Evolutionary conservation across 495 filamentous ascomycete species (phyloP).

Genomic region (Trichoderma virens): DNA sequence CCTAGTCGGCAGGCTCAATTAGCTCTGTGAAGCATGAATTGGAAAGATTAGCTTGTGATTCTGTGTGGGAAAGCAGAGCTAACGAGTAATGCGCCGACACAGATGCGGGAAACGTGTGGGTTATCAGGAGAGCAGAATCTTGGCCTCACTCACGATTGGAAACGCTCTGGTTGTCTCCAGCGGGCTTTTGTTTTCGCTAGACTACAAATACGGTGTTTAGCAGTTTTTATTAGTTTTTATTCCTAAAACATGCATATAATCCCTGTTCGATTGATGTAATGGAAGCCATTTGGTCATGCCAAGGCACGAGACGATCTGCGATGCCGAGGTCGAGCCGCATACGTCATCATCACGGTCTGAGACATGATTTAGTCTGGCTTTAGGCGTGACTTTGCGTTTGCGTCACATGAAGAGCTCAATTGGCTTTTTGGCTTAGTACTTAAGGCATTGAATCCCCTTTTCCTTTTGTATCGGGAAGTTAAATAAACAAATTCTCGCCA

Average conservation of each 20-base stretch:
- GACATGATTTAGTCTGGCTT: not conserved
- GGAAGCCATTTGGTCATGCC: not conserved
- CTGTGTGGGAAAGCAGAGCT: no score
- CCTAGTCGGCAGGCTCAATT: no score
- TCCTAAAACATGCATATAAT: slow-evolving; percentile 6
- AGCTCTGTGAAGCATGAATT: no score
- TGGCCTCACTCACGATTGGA: no score
- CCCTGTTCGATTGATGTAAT: slow-evolving; percentile 7
- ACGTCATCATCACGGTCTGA: slow-evolving; percentile 3
- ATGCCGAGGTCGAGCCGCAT: slow-evolving; percentile 2
- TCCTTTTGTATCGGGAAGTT: not conserved
- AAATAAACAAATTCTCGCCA: not conserved
- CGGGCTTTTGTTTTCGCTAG: no score
- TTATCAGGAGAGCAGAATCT: no score
- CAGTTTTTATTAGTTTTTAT: not conserved
- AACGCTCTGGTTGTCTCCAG: no score
- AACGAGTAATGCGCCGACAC: no score
- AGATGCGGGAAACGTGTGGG: no score
- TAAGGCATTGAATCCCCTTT: not conserved
- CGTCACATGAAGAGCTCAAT: not conserved
- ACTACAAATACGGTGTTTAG: no score
- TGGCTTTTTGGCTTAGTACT: not conserved
- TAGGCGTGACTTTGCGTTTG: slow-evolving; percentile 4
- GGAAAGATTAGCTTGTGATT: no score
- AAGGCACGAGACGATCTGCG: not conserved